Percentiles rank a stretch among this genome's conserved stretches.
These are phyloP conservation scores for Fusarium sp. DNA, from an alignment of 2,329 filamentous ascomycete genomes.

Conservation along the genomic window DNA sequence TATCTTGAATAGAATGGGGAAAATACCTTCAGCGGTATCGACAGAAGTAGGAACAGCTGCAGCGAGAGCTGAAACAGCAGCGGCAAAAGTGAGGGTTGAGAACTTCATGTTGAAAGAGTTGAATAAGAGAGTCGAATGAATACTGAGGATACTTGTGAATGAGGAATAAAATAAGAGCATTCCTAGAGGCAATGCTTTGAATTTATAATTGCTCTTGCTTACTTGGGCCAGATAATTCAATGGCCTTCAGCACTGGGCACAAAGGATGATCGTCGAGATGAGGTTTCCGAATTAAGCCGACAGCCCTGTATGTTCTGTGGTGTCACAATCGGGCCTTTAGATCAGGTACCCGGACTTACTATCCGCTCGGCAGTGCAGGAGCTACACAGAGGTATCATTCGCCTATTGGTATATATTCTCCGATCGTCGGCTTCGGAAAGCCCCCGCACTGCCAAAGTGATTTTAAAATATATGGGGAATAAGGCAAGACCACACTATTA, in stretches of 20 bases:
- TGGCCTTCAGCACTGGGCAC: accelerated
- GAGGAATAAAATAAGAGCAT: not conserved
- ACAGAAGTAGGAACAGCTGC: not conserved
- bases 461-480: not conserved
- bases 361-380: no score
- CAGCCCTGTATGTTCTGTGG: no score
- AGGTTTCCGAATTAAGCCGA: not conserved
- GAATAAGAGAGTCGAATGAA: not conserved
- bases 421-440: no score
- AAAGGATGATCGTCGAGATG: not conserved
- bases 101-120: not conserved
- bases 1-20: accelerated
- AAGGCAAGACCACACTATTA: not conserved
- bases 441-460: no score
- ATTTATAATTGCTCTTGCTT: not conserved
- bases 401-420: no score
- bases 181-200: not conserved
- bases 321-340: not conserved
- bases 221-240: accelerated
- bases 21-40: not conserved
- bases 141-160: not conserved
- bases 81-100: not conserved
- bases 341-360: not conserved
- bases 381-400: no score
- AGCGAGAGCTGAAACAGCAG: not conserved